These are phyloP conservation scores for Heliamphora exappendiculata DNA, from an alignment of 148 eudicot genomes.

Conservation along the genomic window DNA sequence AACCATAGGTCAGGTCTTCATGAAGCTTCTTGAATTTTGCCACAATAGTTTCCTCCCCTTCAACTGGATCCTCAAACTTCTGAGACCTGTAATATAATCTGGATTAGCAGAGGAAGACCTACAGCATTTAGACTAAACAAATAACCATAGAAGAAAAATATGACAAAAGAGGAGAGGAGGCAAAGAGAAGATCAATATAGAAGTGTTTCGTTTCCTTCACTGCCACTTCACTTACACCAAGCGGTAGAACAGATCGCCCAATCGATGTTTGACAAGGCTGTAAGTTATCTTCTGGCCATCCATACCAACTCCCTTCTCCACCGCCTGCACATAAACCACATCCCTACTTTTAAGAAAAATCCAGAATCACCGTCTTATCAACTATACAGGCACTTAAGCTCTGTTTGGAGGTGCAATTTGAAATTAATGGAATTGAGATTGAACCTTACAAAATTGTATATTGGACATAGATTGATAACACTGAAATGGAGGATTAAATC, in stretches of 20 bases:
- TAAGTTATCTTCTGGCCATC: constrained; percentile 83
- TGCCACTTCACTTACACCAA: constrained; percentile 62
- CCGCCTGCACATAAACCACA: constrained; percentile 39
- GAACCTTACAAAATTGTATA: too few relatives aligned
- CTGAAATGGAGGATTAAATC: too few relatives aligned
- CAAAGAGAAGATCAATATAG: too few relatives aligned
- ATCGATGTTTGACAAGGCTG: constrained; percentile 69
- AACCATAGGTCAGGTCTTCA: constrained; percentile 69
- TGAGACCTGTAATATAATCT: constrained; percentile 50
- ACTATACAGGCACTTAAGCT: neutral
- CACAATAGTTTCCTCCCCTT: constrained; percentile 71
- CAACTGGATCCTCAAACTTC: constrained; percentile 88
- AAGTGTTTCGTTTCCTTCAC: neutral
- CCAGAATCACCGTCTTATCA: neutral
- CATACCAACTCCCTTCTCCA: constrained; percentile 89
- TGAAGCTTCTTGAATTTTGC: constrained; percentile 67
- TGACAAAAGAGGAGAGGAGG: neutral
- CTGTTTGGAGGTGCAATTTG: too few relatives aligned
- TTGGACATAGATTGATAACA: too few relatives aligned
- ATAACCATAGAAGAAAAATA: neutral
- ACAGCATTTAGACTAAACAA: neutral
- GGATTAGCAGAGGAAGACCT: neutral
- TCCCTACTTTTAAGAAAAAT: neutral
- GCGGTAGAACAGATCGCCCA: constrained; percentile 80
- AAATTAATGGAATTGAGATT: too few relatives aligned